Evolutionary conservation across 2,329 filamentous ascomycete genomes (phyloP).

Genomic region (Zasmidium citrigriseum): DNA sequence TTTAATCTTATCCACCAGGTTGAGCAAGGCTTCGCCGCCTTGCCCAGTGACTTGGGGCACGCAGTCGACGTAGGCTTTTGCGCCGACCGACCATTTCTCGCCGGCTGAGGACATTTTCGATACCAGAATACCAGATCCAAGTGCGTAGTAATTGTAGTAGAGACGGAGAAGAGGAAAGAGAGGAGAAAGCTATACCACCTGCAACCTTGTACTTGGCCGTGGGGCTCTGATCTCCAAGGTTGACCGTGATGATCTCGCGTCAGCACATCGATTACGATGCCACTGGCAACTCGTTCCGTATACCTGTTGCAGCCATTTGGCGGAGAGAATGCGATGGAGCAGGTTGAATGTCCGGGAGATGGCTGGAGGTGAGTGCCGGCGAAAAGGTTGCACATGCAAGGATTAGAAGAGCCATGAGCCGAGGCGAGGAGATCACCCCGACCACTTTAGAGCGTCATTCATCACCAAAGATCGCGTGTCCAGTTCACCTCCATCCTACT

Average conservation of each 20-base stretch:
- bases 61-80: constrained; percentile 5
- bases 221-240: no score
- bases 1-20: constrained; percentile 1
- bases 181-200: not conserved
- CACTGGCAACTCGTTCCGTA: no score
- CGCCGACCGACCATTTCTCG: constrained; percentile 7
- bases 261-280: no score
- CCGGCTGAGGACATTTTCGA: constrained; percentile 5
- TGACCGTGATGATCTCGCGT: no score
- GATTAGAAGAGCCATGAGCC: not conserved
- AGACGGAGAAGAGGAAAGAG: not conserved
- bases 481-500: not conserved
- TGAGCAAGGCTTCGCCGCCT: constrained; percentile 9
- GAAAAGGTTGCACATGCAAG: not conserved
- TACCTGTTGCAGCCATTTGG: no score
- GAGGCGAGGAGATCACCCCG: no score
- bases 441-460: not conserved
- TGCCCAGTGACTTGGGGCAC: constrained; percentile 1
- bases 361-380: not conserved
- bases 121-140: not conserved
- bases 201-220: no score
- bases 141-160: not conserved
- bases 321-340: no score
- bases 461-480: not conserved
- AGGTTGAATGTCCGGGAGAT: no score